Conservation (phyloP, 2,329 filamentous ascomycete species). For the Diaporthe sp. region DNA sequence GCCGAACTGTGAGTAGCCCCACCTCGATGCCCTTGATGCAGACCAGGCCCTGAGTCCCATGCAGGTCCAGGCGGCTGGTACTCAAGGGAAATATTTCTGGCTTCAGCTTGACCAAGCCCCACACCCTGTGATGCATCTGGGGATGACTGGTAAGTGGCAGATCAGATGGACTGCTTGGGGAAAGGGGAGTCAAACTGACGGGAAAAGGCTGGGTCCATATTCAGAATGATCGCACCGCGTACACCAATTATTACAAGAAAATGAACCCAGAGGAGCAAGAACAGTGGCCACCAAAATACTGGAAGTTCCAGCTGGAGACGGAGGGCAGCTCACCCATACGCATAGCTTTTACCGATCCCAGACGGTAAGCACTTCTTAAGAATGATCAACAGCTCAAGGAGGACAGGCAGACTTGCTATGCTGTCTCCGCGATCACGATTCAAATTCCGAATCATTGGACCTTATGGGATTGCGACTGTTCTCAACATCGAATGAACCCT, state of each 20-base stretch:
- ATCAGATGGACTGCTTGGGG: background rate
- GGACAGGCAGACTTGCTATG: no score
- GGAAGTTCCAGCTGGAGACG: constrained; percentile 86
- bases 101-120: constrained; percentile 80
- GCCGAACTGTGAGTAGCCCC: constrained; percentile 71
- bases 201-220: constrained; percentile 85
- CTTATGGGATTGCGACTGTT: background rate
- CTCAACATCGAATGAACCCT: background rate
- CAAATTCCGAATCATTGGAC: no score
- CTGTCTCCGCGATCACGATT: background rate
- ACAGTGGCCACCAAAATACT: constrained; percentile 89
- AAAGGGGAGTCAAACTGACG: constrained; percentile 60
- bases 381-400: no score
- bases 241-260: constrained; percentile 86
- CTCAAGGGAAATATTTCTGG: constrained; percentile 99
- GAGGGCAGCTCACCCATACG: constrained; percentile 66
- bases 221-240: constrained; percentile 80
- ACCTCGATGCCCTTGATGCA: background rate
- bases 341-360: constrained; percentile 86
- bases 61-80: constrained; percentile 75
- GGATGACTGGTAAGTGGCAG: constrained; percentile 70
- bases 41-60: background rate
- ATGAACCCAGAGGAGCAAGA: constrained; percentile 70
- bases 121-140: constrained; percentile 91
- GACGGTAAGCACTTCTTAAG: constrained; percentile 61